Base-by-base conservation (phyloP, 2,329 filamentous ascomycete genomes). In the Fonsecaea multimorphosa region DNA sequence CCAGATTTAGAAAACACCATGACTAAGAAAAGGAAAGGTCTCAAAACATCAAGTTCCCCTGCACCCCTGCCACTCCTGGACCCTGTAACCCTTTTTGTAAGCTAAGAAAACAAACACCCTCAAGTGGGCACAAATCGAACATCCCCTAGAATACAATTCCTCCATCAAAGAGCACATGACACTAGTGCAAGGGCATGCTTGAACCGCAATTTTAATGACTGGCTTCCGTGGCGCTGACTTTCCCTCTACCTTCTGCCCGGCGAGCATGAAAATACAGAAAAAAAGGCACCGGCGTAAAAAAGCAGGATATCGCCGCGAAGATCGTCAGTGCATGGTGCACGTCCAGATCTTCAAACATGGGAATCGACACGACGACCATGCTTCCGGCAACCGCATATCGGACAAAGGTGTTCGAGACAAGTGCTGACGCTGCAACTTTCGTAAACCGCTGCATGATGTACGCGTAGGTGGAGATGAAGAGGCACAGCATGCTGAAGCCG, bases 361-460 rank as follows among this genome's bases (percentile, higher is more conserved):
- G 73, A 16, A 75, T 71, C 0, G 72, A 71, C 3, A 74, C 63
- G 19, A 71, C 67, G 8, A 75, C 70, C 72, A 80, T 76, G 0
- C 72, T 75, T 0, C 79, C 79, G 1, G 76, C 76, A 4, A 74
- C 74, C n/a, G 76, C 71, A 59, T 81, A 82, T 3, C 81, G 75
- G 3, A 77, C 76, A 6, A 82, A 74, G 0, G 80, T 81, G 56
- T 81, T 74, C 36, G 79, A 74, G 0, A 80, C 80, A 32, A 85
- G 73, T 0, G 82, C 83, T 1, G 76, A 80, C 1, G 83, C 84
- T 0, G 84, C 80, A 68, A 84, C 85, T 9, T 78, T 78, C 38
- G 82, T 82, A 70, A 87, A 87, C 6, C 78, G 78, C 68, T 87
- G 84, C 63, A 87, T 86, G 59, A 87, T 82, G 70, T 87, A 87